Evolutionary conservation across 345 rosid genomes (phyloP).

Genomic region (Bruguiera parviflora): DNA sequence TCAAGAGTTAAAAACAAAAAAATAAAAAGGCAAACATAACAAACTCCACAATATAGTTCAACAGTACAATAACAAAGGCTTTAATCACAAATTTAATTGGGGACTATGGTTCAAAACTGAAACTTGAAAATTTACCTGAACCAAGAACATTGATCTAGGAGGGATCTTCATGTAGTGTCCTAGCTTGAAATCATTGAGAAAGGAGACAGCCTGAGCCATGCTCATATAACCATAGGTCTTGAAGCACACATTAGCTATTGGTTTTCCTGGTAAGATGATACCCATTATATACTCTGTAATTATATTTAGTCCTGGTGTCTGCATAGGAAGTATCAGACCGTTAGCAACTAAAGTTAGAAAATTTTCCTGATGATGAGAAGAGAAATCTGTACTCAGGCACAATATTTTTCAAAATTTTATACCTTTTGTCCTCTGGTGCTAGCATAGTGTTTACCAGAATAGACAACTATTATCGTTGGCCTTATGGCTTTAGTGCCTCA

Average conservation of each 20-base stretch:
- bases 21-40: no score
- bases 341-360: background rate
- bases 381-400: background rate
- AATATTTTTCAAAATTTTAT: background rate
- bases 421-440: no score
- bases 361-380: background rate
- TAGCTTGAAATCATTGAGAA: constrained; percentile 84
- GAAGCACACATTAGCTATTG: constrained; percentile 91
- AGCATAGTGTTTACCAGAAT: no score
- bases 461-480: no score
- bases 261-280: constrained; percentile 74
- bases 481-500: background rate
- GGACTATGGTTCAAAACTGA: background rate
- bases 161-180: constrained; percentile 99
- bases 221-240: constrained; percentile 84
- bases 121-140: constrained; percentile 50
- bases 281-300: constrained; percentile 92
- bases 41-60: no score
- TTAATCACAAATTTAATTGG: background rate
- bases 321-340: constrained; percentile 8
- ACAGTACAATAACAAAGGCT: background rate
- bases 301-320: constrained; percentile 91
- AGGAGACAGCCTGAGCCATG: constrained; percentile 88
- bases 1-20: no score
- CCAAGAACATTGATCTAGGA: constrained; percentile 95